These are phyloP conservation scores for Tolypocladium pustulatum DNA, from an alignment of 2,329 filamentous ascomycete species.

Conservation along the genomic window DNA sequence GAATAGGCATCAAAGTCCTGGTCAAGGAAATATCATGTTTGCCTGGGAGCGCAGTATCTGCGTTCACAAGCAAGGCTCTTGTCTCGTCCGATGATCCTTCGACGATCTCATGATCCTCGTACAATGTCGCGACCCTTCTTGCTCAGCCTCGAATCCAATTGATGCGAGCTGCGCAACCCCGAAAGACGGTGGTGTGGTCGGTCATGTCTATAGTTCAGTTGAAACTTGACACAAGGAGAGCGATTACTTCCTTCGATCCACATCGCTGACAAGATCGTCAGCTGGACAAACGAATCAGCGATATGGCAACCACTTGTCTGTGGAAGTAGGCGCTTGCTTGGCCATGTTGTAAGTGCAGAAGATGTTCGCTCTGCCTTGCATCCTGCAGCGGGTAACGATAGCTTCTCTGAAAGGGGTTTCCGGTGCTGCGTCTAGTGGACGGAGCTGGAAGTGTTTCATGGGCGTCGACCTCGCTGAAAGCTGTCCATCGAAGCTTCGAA, in stretches of 20 bases:
- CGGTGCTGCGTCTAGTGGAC: background rate
- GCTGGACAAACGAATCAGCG: background rate
- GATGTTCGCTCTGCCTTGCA: background rate
- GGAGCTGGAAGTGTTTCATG: background rate
- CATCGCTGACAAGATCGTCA: background rate
- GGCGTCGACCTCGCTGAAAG: background rate
- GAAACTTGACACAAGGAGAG: background rate
- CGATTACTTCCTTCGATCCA: background rate
- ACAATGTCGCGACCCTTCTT: no score
- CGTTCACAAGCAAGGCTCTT: background rate
- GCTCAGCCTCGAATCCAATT: background rate
- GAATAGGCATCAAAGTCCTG: background rate
- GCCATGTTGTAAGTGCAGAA: background rate
- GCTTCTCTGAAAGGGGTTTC: background rate
- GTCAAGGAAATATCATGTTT: background rate
- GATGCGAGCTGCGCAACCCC: background rate
- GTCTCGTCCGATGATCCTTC: background rate
- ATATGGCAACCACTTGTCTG: background rate
- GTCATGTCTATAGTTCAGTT: background rate
- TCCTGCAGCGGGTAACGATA: background rate
- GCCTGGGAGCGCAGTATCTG: background rate
- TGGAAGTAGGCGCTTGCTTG: background rate
- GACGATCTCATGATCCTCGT: background rate
- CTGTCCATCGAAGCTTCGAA: background rate
- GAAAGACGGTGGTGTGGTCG: background rate